Conservation (phyloP, 1,139 yeast genomes). For the Diutina scorzettiae region DNA sequence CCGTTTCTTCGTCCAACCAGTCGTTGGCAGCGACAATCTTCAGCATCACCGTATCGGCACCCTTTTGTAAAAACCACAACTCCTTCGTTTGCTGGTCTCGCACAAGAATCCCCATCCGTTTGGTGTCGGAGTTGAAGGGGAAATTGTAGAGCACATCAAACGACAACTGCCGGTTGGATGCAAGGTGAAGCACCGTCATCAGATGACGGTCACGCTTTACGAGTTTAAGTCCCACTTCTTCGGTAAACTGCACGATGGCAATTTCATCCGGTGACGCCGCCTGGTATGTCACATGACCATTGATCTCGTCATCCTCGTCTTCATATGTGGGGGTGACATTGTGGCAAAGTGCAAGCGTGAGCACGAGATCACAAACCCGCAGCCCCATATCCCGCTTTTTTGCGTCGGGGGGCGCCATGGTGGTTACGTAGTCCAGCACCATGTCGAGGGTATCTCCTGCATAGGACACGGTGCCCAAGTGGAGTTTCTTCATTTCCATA, state of each 20-base stretch:
- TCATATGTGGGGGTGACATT: slow-evolving; percentile 83
- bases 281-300: slow-evolving; percentile 60
- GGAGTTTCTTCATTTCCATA: slow-evolving; percentile 91
- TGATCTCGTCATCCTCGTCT: slow-evolving; percentile 7
- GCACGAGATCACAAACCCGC: slow-evolving; percentile 67
- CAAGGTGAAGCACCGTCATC: slow-evolving; percentile 53
- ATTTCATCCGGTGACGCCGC: slow-evolving; percentile 99
- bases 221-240: slow-evolving; percentile 69
- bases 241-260: slow-evolving; percentile 91
- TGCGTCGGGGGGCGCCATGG: slow-evolving; percentile 12
- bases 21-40: slow-evolving; percentile 74
- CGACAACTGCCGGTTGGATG: slow-evolving; percentile 38
- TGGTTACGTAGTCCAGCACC: slow-evolving; percentile 54
- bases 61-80: slow-evolving; percentile 78
- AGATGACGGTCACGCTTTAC: slow-evolving; percentile 72
- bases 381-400: slow-evolving; percentile 48
- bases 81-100: slow-evolving; percentile 53
- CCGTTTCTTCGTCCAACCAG: slow-evolving; percentile 96
- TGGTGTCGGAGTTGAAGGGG: slow-evolving; percentile 92
- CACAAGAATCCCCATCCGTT: slow-evolving; percentile 90
- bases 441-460: slow-evolving; percentile 89
- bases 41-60: slow-evolving; percentile 96
- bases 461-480: slow-evolving; percentile 84
- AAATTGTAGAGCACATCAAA: slow-evolving; percentile 72
- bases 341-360: slow-evolving; percentile 85